Percentiles rank a stretch among this genome's conserved stretches.
Evolutionary conservation across 768 basidiomycete genomes (phyloP).

Genomic region (Xerocomellus chrysenteron): DNA sequence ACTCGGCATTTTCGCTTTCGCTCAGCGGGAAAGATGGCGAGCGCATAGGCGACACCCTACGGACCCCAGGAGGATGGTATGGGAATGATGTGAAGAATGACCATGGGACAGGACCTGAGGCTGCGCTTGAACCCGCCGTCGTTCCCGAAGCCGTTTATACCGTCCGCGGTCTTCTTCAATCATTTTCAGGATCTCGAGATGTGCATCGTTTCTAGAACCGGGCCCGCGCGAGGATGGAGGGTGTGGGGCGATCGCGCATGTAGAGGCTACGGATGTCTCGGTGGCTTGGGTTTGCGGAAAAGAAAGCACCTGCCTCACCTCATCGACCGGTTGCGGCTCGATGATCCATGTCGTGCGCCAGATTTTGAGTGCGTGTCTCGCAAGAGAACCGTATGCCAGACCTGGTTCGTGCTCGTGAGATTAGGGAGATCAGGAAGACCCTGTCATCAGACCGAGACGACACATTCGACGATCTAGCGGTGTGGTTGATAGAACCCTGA

Average conservation of each 20-base stretch:
- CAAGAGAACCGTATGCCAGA: slow-evolving; percentile 29
- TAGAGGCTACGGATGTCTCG: slow-evolving; percentile 15
- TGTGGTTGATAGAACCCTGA: too few relatives aligned
- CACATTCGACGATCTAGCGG: slow-evolving; percentile 68
- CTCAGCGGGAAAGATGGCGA: too few relatives aligned
- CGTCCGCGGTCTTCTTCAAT: slow-evolving; percentile 93
- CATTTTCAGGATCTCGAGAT: slow-evolving; percentile 57
- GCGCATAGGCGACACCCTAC: too few relatives aligned
- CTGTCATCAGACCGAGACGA: slow-evolving; percentile 81
- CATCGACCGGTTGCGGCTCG: slow-evolving; percentile 74
- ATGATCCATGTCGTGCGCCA: slow-evolving; percentile 85
- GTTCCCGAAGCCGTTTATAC: slow-evolving; percentile 58
- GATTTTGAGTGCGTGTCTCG: slow-evolving; percentile 52
- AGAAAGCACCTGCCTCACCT: slow-evolving; percentile 56
- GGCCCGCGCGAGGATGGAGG: neutral
- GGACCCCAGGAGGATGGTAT: too few relatives aligned
- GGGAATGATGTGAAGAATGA: neutral
- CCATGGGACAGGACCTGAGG: slow-evolving; percentile 35
- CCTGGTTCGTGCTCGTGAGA: slow-evolving; percentile 83
- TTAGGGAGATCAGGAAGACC: slow-evolving; percentile 64
- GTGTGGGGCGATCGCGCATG: slow-evolving; percentile 22
- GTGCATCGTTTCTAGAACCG: too few relatives aligned
- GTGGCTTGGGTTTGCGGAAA: slow-evolving; percentile 36
- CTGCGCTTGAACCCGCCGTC: slow-evolving; percentile 83
- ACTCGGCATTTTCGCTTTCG: too few relatives aligned